Evolutionary conservation across 1,139 yeast genomes (phyloP), one percentile per base, ranked within the genome.

Genomic region (Saccharomyces hybrid): DNA sequence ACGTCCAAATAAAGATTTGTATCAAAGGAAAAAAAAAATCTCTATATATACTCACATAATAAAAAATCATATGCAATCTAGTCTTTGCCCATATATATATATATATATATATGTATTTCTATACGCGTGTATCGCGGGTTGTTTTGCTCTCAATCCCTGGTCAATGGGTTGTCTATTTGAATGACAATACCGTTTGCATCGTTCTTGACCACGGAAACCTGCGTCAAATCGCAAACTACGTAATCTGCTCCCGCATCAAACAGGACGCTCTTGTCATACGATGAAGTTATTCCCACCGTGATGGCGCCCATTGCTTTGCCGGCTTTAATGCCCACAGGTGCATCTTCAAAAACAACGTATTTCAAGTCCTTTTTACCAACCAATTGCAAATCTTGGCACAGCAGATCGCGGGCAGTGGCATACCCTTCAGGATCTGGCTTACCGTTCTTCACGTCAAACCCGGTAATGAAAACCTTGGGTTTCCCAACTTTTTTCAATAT

Each of bases 351-450:
- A n/a, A 86, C 91, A 32, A 85, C 83, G 61, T 77, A 78, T 61
- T 74, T 71, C 56, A 66, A 57, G 4, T 64, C 60, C 26, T 61
- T 58, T 52, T 66, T 63, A 57, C 75, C 73, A 63, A 75, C 32
- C 16, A 75, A 24, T 80, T 80, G 65, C 83, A 78, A 53, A 76
- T 69, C 62, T 78, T 70, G 27, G 70, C 85, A 78, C 55, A 88
- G 86, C 57, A 72, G 65, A 64, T 59, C 58, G 11, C 60, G 53
- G 27, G 71, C 73, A 52, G 55, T 61, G 2, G 75, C 75, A 75
- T 85, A 86, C 52, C 91, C 91, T 74, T 81, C 80, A 11, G 93
- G 93, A 69, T 86, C 81, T 42, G 93, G 93, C 75, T 85, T 85
- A 63, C 93, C 93, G 63, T 76, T 75, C 53, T 76, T 70, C 58